Base-by-base conservation (phyloP, 257 asterid species). In the Ilex aquifolium region DNA sequence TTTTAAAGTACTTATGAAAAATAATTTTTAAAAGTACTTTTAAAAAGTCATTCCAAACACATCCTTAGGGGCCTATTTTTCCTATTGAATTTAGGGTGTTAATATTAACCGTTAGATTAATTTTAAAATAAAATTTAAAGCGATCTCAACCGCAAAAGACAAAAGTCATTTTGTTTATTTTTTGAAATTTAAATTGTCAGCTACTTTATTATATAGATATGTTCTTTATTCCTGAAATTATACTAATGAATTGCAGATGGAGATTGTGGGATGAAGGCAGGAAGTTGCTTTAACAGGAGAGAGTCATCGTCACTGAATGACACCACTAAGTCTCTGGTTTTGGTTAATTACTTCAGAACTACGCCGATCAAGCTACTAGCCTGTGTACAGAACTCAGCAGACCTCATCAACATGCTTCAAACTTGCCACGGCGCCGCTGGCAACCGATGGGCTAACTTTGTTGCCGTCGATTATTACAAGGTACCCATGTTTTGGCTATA, bases 401-500 rank as follows among this genome's bases (percentile, higher is more conserved):
- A 46, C 56, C 83, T 90, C 1, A 27, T 57, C 65, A 59, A 67
- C 75, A 90, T 85, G 93, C 63, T 84, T 59, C 79, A 2, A 32
- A 83, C 96, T 7, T 90, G 97, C 60, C 71, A 82, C 15, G 65
- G 11, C 0, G 85, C 87, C 31, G 74, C 95, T 51, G 95, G 77
- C 6, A 76, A 79, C 55, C 86, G 97, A 7, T 83, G 95, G 95
- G 85, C 95, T 27, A 90, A 90, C 67, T 90, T 87, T 31, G 61
- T 90, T 7, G 95, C 97, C 0, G 97, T 75, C 27, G 96, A 90
- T 66, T 90, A 56, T 75, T 90, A 87, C 60, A 90, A 87, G 97
- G 96, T 84, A 27, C 2, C 11, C 16, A 17, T 61, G 10, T 3
- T 13, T 14, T 4, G 13, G 21, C 1, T 21, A 21, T 21, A 21